Percentiles rank a stretch among this genome's conserved stretches.
phyloP scores from a whole-genome alignment of 257 asterid species.

The Jacaranda mimosifolia region DNA sequence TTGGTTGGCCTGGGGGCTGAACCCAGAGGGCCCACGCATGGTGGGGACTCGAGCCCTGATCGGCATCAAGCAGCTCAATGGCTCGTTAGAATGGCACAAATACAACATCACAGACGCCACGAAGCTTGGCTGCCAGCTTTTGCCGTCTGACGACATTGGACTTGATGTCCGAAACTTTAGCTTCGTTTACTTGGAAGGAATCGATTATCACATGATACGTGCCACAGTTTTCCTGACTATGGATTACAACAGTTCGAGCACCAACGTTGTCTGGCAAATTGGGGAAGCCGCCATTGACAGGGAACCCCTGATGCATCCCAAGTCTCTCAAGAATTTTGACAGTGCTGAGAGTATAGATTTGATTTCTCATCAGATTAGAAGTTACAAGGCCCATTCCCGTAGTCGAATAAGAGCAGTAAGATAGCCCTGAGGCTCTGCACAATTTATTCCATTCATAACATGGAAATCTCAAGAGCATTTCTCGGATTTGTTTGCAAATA shows the following conservation, averaged over 20 bases:
- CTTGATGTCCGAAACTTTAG: constrained; percentile 31
- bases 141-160: constrained; percentile 41
- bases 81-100: not conserved
- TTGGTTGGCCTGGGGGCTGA: constrained; percentile 85
- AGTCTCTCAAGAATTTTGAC: constrained; percentile 43
- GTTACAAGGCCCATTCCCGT: constrained; percentile 26
- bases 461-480: no score
- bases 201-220: constrained; percentile 37
- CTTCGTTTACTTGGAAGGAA: not conserved
- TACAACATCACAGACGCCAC: constrained; percentile 50
- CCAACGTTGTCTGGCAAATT: constrained; percentile 62
- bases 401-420: constrained; percentile 50
- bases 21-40: constrained; percentile 58
- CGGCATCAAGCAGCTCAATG: constrained; percentile 47
- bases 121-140: constrained; percentile 52
- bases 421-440: no score
- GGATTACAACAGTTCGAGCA: constrained; percentile 38
- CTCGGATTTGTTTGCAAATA: no score
- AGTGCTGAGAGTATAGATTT: constrained; percentile 52
- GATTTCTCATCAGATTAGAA: not conserved
- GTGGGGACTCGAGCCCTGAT: constrained; percentile 66
- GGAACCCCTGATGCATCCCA: constrained; percentile 51
- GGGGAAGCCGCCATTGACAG: constrained; percentile 42
- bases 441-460: no score
- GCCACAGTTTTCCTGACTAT: constrained; percentile 49